Percentiles rank a stretch among this genome's conserved stretches.
Conservation (phyloP, 805 yeast genomes). For the Danielozyma ontarioensis region DNA sequence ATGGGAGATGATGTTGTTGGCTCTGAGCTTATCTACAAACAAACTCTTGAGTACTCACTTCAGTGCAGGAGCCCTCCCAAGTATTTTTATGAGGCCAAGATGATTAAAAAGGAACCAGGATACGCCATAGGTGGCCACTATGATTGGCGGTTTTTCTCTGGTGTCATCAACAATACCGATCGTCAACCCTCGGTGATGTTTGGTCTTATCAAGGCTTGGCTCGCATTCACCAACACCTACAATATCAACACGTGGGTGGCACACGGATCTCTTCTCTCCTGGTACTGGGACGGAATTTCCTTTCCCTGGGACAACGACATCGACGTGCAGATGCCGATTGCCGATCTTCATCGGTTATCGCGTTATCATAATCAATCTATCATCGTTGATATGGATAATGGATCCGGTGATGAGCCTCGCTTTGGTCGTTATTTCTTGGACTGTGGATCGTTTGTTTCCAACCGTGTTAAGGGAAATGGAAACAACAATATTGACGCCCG, state of each 20-base stretch:
- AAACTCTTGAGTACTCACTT: constrained; percentile 11
- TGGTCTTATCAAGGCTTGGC: constrained; percentile 18
- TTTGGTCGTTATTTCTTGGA: constrained; percentile 50
- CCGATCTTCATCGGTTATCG: constrained; percentile 18
- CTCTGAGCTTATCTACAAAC: constrained; percentile 9
- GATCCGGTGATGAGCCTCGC: constrained; percentile 36
- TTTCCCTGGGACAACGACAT: constrained; percentile 27
- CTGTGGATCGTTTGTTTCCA: constrained; percentile 17
- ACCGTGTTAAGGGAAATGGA: constrained; percentile 37
- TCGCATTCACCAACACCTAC: constrained; percentile 20
- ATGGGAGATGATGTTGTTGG: neutral
- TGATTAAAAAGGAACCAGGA: constrained; percentile 12
- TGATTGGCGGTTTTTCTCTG: constrained; percentile 35
- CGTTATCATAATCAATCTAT: constrained; percentile 27
- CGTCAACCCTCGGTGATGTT: constrained; percentile 18
- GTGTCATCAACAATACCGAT: constrained; percentile 12
- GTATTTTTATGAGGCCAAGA: constrained; percentile 27
- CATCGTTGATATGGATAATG: constrained; percentile 31
- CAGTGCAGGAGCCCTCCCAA: constrained; percentile 17
- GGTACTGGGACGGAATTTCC: constrained; percentile 26
- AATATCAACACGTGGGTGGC: constrained; percentile 25
- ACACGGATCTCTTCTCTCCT: constrained; percentile 22
- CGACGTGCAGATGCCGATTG: constrained; percentile 23
- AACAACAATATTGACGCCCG: constrained; percentile 52
- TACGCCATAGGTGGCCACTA: constrained; percentile 28